Conservation (phyloP, 768 basidiomycete species). For the Boletus eberwhitei region DNA sequence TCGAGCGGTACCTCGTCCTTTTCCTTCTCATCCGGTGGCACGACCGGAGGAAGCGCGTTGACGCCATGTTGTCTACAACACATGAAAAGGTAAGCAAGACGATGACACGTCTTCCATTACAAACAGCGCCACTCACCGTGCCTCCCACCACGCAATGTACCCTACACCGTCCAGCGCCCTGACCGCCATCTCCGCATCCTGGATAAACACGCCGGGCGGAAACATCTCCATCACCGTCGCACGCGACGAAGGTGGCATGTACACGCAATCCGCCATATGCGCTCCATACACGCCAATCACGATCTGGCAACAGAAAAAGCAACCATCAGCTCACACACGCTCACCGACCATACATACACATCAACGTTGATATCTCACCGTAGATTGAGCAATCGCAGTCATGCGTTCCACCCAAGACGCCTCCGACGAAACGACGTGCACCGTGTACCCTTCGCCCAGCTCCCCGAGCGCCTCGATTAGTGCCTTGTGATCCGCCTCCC, state of each 20-base stretch:
- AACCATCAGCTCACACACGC: neutral
- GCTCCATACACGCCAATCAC: slow-evolving; percentile 57
- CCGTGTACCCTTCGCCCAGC: slow-evolving; percentile 54
- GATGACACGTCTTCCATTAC: neutral
- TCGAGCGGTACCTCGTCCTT: neutral
- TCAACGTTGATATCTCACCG: slow-evolving; percentile 40
- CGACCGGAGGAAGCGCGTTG: slow-evolving; percentile 31
- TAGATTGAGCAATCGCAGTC: slow-evolving; percentile 62
- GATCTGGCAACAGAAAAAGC: slow-evolving; percentile 37
- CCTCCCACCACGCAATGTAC: slow-evolving; percentile 59
- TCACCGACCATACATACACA: neutral
- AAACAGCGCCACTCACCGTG: slow-evolving; percentile 23
- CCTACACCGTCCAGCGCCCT: slow-evolving; percentile 45
- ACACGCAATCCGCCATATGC: slow-evolving; percentile 65
- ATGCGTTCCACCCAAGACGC: slow-evolving; percentile 61
- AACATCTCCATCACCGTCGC: slow-evolving; percentile 78
- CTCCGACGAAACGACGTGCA: slow-evolving; percentile 50
- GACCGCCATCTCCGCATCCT: slow-evolving; percentile 59
- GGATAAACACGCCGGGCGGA: slow-evolving; percentile 59
- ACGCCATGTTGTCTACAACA: slow-evolving; percentile 34
- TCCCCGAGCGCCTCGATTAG: slow-evolving; percentile 56
- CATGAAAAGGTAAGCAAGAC: neutral
- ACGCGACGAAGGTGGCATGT: slow-evolving; percentile 58
- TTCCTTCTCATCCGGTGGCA: neutral
- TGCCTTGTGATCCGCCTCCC: slow-evolving; percentile 51